Percentiles rank a stretch among this genome's conserved stretches.
These are phyloP conservation scores for Cyberlindnera euphorbiiphila DNA, from an alignment of 805 yeast species.

Conservation along the genomic window DNA sequence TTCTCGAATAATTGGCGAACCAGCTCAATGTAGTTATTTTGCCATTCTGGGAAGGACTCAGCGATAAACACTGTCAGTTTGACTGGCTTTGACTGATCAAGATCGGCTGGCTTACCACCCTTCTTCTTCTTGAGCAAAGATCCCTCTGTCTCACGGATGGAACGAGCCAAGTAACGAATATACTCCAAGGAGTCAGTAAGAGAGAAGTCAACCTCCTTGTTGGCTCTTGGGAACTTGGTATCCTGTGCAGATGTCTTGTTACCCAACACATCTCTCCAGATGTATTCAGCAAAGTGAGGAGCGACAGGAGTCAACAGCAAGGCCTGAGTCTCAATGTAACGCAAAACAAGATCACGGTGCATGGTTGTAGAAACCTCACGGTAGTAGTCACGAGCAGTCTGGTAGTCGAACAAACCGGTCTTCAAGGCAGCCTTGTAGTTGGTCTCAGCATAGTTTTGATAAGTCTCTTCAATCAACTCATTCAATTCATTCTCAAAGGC, in stretches of 20 bases:
- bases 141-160: slow-evolving; percentile 92
- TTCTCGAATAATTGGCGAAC: slow-evolving; percentile 72
- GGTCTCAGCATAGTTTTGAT: slow-evolving; percentile 65
- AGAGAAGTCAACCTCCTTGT: slow-evolving; percentile 58
- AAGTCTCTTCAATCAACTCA: slow-evolving; percentile 67
- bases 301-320: slow-evolving; percentile 87
- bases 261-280: slow-evolving; percentile 78
- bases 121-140: slow-evolving; percentile 84
- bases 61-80: slow-evolving; percentile 71
- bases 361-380: slow-evolving; percentile 70
- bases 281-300: slow-evolving; percentile 91
- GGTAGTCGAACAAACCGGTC: slow-evolving; percentile 89
- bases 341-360: slow-evolving; percentile 78
- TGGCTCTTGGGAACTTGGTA: slow-evolving; percentile 77
- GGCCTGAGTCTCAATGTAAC: slow-evolving; percentile 84
- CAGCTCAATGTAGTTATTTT: slow-evolving; percentile 70
- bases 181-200: slow-evolving; percentile 70
- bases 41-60: slow-evolving; percentile 91
- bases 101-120: slow-evolving; percentile 63
- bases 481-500: slow-evolving; percentile 96
- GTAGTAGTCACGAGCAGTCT: slow-evolving; percentile 92
- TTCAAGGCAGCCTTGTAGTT: slow-evolving; percentile 87
- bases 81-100: slow-evolving; percentile 72
- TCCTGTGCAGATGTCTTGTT: slow-evolving; percentile 64
- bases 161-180: slow-evolving; percentile 71